Conservation (phyloP, 768 basidiomycete species). For the Boletus insuetus region DNA sequence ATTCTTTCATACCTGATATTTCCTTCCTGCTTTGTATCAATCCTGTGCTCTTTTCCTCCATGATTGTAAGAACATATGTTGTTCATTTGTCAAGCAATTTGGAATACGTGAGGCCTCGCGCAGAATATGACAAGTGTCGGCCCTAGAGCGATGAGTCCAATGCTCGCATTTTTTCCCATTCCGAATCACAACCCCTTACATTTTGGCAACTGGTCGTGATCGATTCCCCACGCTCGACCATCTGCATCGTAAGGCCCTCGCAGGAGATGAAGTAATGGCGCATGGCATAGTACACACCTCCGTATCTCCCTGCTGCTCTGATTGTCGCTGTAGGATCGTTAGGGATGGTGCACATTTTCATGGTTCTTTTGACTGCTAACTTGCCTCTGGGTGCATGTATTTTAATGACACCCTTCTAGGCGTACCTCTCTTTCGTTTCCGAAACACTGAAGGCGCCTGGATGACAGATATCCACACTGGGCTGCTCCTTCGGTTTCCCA, state of each 20-base stretch:
- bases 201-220: conserved; percentile 45
- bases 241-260: conserved; percentile 61
- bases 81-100: too few relatives aligned
- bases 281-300: conserved; percentile 85
- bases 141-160: conserved; percentile 33
- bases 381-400: not conserved
- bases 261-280: conserved; percentile 90
- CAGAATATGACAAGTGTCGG: conserved; percentile 18
- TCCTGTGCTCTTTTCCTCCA: not conserved
- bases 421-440: too few relatives aligned
- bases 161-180: not conserved
- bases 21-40: not conserved
- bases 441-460: too few relatives aligned
- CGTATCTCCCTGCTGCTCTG: conserved; percentile 74
- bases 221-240: conserved; percentile 36
- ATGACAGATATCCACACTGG: too few relatives aligned
- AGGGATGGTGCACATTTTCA: conserved; percentile 74
- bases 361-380: not conserved
- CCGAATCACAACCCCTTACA: conserved; percentile 37
- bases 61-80: too few relatives aligned
- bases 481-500: too few relatives aligned
- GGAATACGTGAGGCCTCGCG: too few relatives aligned
- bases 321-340: conserved; percentile 73
- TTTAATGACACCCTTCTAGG: not conserved
- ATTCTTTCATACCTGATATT: not conserved